phyloP scores from a whole-genome alignment of 352 stramenopile species.

The Globisporangium nunn region DNA sequence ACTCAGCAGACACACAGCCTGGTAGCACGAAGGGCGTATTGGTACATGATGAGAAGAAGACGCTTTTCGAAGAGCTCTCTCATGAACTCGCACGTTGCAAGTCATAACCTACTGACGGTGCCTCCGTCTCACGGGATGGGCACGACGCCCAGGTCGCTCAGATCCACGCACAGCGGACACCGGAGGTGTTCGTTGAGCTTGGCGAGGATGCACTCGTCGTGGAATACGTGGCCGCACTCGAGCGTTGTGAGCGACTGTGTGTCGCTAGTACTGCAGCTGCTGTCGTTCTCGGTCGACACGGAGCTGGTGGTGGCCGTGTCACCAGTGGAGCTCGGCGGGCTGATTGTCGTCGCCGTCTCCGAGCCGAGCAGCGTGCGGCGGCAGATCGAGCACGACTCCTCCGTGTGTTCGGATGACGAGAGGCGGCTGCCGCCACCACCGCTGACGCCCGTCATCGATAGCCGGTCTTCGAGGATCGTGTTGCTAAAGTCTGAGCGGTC shows the following conservation, averaged over 20 bases:
- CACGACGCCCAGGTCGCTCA: not conserved
- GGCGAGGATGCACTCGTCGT: conserved; percentile 81
- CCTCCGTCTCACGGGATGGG: not conserved
- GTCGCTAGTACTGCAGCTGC: conserved; percentile 8
- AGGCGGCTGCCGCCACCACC: conserved; percentile 18
- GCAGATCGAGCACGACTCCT: conserved; percentile 60
- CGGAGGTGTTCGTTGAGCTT: conserved; percentile 71
- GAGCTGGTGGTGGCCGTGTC: conserved; percentile 14
- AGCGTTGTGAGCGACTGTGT: conserved; percentile 63
- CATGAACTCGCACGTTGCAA: not conserved
- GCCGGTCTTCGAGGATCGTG: conserved; percentile 42
- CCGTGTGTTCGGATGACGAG: conserved; percentile 7
- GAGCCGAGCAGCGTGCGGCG: conserved; percentile 23
- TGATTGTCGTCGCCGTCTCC: conserved; percentile 28
- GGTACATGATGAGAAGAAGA: no score
- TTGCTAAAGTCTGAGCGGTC: conserved; percentile 59
- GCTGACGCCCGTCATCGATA: conserved; percentile 26
- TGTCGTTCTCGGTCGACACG: conserved; percentile 16
- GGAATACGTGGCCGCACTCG: conserved; percentile 76
- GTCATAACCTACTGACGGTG: no score
- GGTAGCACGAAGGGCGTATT: no score
- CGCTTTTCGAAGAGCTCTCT: no score
- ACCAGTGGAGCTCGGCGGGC: conserved; percentile 17
- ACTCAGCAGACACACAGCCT: no score
- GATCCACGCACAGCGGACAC: conserved; percentile 48